These are phyloP conservation scores for Aspergillus avenaceus DNA, from an alignment of 495 filamentous ascomycete species.

Conservation along the genomic window DNA sequence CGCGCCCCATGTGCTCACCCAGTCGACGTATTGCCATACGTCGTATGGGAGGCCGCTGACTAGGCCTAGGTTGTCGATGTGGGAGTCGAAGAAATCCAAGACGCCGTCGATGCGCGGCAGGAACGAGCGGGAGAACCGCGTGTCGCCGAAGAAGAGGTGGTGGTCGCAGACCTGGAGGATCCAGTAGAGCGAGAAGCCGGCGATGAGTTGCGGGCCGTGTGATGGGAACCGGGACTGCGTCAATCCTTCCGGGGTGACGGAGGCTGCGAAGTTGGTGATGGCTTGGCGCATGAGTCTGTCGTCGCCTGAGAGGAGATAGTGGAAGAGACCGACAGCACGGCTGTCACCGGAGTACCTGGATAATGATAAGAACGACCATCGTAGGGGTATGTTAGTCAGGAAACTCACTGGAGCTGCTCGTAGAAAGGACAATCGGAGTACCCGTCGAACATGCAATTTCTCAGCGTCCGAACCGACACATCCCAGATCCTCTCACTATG, in stretches of 20 bases:
- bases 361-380: background rate
- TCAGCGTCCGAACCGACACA: slow-evolving; percentile 28
- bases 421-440: slow-evolving; percentile 40
- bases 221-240: slow-evolving; percentile 35
- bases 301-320: slow-evolving; percentile 35
- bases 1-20: slow-evolving; percentile 35
- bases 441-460: slow-evolving; percentile 38
- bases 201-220: slow-evolving; percentile 29
- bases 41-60: slow-evolving; percentile 23
- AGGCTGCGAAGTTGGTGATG: slow-evolving; percentile 32
- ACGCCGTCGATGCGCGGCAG: slow-evolving; percentile 34
- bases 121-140: slow-evolving; percentile 19
- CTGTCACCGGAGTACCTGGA: slow-evolving; percentile 25
- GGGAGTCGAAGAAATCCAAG: slow-evolving; percentile 30
- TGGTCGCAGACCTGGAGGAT: slow-evolving; percentile 35
- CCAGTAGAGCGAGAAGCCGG: slow-evolving; percentile 36
- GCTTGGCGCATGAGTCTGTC: slow-evolving; percentile 34
- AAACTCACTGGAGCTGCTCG: slow-evolving; percentile 35
- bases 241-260: slow-evolving; percentile 26
- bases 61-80: slow-evolving; percentile 27
- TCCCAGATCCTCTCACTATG: slow-evolving; percentile 25
- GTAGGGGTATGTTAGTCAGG: background rate
- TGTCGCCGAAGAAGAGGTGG: slow-evolving; percentile 31
- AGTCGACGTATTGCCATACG: slow-evolving; percentile 40
- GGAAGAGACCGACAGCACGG: slow-evolving; percentile 30